phyloP scores from a whole-genome alignment of 139 green algal species.

The Volvox africanus region DNA sequence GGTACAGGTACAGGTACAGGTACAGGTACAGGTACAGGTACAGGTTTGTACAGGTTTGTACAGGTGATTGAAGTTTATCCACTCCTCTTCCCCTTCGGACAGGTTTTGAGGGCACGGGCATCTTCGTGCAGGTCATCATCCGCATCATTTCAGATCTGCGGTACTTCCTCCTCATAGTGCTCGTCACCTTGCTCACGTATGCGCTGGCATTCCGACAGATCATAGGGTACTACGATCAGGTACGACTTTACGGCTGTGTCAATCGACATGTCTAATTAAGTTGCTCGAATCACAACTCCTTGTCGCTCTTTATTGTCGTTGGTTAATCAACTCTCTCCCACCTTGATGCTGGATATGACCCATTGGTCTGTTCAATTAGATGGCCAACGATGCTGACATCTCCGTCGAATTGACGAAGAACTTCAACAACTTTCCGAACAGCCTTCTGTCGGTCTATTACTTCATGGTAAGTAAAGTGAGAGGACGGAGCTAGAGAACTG shows the following conservation, averaged over 20 bases:
- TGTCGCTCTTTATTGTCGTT: too few species aligned
- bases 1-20: too few species aligned
- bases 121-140: constrained; percentile 32
- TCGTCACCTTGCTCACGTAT: constrained; percentile 8
- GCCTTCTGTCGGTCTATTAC: constrained; percentile 16
- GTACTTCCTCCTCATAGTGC: constrained; percentile 5
- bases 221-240: constrained; percentile 19
- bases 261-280: too few species aligned
- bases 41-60: background rate
- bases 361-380: background rate
- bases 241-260: too few species aligned
- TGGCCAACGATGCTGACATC: background rate
- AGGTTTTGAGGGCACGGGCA: constrained; percentile 22
- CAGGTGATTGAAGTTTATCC: background rate
- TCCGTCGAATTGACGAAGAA: background rate
- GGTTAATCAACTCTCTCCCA: too few species aligned
- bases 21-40: too few species aligned
- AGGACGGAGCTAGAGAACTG: too few species aligned
- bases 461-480: background rate
- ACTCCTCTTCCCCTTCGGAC: background rate
- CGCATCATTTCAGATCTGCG: constrained; percentile 13
- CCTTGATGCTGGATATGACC: too few species aligned
- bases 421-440: constrained; percentile 1
- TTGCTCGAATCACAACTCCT: too few species aligned
- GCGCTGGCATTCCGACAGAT: constrained; percentile 23